Evolutionary conservation across 2,329 filamentous ascomycete species (phyloP), one percentile per base, ranked within the genome.

Genomic region (Simplicillium sp.): DNA sequence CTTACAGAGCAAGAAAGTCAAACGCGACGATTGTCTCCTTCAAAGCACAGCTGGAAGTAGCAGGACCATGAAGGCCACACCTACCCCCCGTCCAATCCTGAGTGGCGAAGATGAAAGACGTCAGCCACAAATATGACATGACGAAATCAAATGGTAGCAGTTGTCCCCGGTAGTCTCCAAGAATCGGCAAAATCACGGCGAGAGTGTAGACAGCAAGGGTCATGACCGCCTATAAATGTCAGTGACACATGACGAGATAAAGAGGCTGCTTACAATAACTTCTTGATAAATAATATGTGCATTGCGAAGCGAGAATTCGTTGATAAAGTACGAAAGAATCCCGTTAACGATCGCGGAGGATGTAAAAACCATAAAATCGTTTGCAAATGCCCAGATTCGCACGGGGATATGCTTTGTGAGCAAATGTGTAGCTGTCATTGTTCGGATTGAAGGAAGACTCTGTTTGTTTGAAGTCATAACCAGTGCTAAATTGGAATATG

Each of bases 11-110:
- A 12, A 55, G 9, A 37, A 54, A 53, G 34, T 44, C 49, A 34
- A 55, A 55, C 1, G 49, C 48, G 29, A 47, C 46, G 13, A 47
- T 45, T 4, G 53, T 42, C 32, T 48, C 46, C 44, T 54, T 55
- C 33, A 44, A 35, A 9, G 36, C 29, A 31, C 52, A 54, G 11
- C 44, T 33, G 13, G 34, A 41, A 2, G 29, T 12, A 11, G 39
- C 40, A 16, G 12, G 34, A 2, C 29, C 14, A 12, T 15, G 20
- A 14, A 6, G 12, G 6, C 31, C 31, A 33, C 50, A 51, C 11
- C 44, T 43, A 9, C 29, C 36, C 7, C 46, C 44, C 14, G 43
- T 44, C 48, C 51, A 54, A 34, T 52, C 49, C 13, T 51, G 41
- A 2, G 49, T 43, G 7, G 45, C 25, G 28, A 46, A 43, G 17